Conservation (phyloP, 75 land plant genomes). For the Isoetes taiwanensis region DNA sequence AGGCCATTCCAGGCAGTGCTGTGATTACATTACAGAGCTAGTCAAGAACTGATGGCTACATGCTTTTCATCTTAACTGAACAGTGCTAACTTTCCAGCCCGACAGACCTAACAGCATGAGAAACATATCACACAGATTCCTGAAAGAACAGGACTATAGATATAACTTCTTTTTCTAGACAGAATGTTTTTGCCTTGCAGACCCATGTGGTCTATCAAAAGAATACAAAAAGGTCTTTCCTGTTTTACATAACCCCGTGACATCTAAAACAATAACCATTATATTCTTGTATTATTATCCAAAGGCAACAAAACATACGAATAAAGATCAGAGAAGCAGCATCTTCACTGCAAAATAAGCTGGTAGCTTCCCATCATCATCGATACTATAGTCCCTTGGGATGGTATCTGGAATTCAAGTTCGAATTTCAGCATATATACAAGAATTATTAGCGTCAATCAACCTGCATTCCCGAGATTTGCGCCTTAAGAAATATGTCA, state of each 20-base stretch:
- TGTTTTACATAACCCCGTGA: too few species aligned
- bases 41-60: background rate
- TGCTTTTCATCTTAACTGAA: background rate
- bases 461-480: too few species aligned
- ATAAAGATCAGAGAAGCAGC: background rate
- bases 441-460: slow-evolving; percentile 54
- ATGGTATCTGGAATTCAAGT: slow-evolving; percentile 83
- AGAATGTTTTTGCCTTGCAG: too few species aligned
- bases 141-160: background rate
- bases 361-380: slow-evolving; percentile 49
- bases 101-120: background rate
- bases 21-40: slow-evolving; percentile 37
- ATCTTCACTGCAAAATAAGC: slow-evolving; percentile 81
- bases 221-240: too few species aligned
- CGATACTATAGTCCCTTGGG: slow-evolving; percentile 70
- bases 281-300: too few species aligned
- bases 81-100: background rate
- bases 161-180: background rate
- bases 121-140: background rate
- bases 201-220: too few species aligned
- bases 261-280: too few species aligned
- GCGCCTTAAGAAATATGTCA: too few species aligned
- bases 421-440: slow-evolving; percentile 83
- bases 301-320: background rate
- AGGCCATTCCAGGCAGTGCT: slow-evolving; percentile 82